These are phyloP conservation scores for Histomonas meleagridis DNA, from an alignment of 208 protist genomes.

Conservation along the genomic window DNA sequence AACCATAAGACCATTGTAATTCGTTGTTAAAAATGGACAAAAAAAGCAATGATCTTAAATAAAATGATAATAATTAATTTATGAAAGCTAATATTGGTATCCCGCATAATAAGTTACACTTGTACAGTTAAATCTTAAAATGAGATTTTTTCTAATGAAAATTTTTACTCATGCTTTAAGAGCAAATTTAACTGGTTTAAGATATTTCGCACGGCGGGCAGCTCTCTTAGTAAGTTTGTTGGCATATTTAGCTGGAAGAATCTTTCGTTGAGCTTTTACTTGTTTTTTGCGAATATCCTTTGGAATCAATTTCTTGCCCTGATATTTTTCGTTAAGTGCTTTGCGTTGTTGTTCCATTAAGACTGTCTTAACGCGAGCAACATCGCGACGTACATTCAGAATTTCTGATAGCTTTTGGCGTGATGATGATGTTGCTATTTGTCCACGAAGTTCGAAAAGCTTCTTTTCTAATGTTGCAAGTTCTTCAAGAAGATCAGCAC, in stretches of 20 bases:
- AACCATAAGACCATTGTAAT: no score
- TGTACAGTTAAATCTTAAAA: no score
- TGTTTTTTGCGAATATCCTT: neutral
- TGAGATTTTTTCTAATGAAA: no score
- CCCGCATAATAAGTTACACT: no score
- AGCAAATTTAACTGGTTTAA: neutral
- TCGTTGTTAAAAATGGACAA: no score
- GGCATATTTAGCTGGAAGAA: neutral
- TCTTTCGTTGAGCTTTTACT: neutral
- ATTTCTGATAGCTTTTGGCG: constrained; percentile 10
- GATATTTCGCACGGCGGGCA: neutral
- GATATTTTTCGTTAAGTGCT: neutral
- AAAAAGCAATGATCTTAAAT: no score
- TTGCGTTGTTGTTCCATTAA: neutral
- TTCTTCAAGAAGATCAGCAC: neutral
- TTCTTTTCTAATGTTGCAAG: constrained; percentile 24
- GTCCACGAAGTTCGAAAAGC: constrained; percentile 6
- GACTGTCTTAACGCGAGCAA: constrained; percentile 3
- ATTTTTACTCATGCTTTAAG: no score
- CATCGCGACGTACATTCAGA: neutral
- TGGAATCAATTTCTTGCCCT: neutral
- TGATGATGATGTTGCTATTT: neutral
- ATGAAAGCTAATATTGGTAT: no score
- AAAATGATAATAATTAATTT: no score
- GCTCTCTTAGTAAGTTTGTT: neutral